phyloP scores from a whole-genome alignment of 2,329 filamentous ascomycete genomes.

The Penicillium sp. region DNA sequence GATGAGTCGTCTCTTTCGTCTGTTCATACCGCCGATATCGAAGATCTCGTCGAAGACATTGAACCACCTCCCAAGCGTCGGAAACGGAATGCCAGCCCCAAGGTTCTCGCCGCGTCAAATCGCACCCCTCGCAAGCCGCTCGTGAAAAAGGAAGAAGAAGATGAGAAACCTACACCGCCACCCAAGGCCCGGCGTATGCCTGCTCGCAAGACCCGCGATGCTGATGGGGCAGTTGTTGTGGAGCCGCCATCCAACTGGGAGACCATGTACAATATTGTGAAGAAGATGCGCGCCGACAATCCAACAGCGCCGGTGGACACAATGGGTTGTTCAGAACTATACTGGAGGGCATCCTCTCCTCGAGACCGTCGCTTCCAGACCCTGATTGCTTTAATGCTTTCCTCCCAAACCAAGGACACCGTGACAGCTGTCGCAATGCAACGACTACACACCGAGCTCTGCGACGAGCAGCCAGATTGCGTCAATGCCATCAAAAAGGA shows the following conservation, averaged over 20 bases:
- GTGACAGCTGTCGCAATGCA: conserved; percentile 83
- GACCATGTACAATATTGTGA: conserved; percentile 73
- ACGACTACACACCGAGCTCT: conserved; percentile 73
- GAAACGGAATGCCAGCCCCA: conserved; percentile 44
- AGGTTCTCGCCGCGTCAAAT: conserved; percentile 25
- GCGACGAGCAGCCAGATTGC: conserved; percentile 24
- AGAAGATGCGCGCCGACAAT: conserved; percentile 72
- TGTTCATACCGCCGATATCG: conserved; percentile 54
- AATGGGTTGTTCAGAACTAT: conserved; percentile 76
- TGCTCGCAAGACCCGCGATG: conserved; percentile 42
- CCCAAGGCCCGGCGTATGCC: conserved; percentile 43
- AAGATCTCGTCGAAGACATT: conserved; percentile 49
- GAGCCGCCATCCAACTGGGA: conserved; percentile 80
- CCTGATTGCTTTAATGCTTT: conserved; percentile 84
- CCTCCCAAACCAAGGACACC: conserved; percentile 90
- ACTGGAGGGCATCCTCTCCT: conserved; percentile 45
- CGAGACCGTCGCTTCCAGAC: conserved; percentile 78
- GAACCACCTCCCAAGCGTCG: conserved; percentile 49
- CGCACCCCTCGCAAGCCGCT: conserved; percentile 15
- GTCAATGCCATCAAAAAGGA: conserved; percentile 12
- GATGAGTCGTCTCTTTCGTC: conserved; percentile 39
- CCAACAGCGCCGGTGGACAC: conserved; percentile 84
- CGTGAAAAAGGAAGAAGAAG: conserved; percentile 23
- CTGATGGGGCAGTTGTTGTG: conserved; percentile 38
- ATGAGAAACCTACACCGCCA: conserved; percentile 20